Conservation (phyloP, 2,329 filamentous ascomycete genomes). For the Calonectria leucothoes region DNA sequence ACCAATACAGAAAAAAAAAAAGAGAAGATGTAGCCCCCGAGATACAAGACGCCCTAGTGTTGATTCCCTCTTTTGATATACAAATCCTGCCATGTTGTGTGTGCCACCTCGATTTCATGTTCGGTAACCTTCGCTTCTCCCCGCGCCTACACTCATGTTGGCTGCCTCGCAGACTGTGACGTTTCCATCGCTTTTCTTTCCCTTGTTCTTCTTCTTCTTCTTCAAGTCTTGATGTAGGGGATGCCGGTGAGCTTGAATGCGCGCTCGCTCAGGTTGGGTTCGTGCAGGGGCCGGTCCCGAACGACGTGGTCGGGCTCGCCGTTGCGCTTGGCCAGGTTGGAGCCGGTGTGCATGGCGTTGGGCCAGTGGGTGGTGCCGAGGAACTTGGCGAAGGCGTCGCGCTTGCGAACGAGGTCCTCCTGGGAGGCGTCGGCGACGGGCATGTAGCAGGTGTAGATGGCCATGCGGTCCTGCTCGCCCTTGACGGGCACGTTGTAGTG, state of each 20-base stretch:
- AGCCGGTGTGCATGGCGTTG: constrained; percentile 41
- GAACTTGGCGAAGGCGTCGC: constrained; percentile 51
- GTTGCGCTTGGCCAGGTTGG: constrained; percentile 32
- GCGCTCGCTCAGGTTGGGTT: constrained; percentile 28
- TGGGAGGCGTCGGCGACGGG: constrained; percentile 32
- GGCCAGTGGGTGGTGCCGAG: constrained; percentile 57
- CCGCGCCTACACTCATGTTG: background rate
- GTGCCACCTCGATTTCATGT: background rate
- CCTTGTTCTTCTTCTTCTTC: background rate
- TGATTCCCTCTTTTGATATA: constrained; percentile 9
- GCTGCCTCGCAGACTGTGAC: background rate
- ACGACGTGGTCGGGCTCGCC: constrained; percentile 34
- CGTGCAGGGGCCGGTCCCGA: constrained; percentile 30
- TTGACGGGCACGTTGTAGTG: constrained; percentile 55
- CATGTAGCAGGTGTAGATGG: constrained; percentile 47
- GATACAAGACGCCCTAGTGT: constrained; percentile 10
- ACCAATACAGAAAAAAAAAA: background rate
- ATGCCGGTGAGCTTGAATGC: constrained; percentile 40
- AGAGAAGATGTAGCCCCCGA: constrained; percentile 1
- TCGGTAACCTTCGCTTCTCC: background rate
- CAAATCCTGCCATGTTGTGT: background rate
- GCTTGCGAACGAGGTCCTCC: constrained; percentile 55
- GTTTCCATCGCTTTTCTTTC: background rate
- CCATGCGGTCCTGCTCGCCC: constrained; percentile 50
- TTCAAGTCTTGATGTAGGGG: constrained; percentile 31